Percentiles rank a stretch among this genome's conserved stretches.
Evolutionary conservation across 2,329 filamentous ascomycete genomes (phyloP).

Genomic region (Cercospora sesami): DNA sequence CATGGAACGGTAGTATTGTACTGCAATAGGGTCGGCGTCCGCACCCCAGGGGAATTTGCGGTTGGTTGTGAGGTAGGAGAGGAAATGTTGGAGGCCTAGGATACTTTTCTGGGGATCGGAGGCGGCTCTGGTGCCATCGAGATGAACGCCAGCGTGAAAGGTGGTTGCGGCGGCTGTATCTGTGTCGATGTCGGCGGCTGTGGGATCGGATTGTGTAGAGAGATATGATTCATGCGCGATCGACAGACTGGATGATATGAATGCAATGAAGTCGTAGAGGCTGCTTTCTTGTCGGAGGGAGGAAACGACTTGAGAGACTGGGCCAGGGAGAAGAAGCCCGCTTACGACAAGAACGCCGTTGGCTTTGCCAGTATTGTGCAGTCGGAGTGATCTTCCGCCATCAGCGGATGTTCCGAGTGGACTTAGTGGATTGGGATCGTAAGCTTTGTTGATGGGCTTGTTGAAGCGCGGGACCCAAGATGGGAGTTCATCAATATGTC

Average conservation of each 20-base stretch:
- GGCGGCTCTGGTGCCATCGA: not conserved
- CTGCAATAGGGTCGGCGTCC: not conserved
- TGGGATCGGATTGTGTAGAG: not conserved
- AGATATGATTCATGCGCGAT: not conserved
- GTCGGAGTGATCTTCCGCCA: not conserved
- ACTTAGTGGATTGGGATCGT: not conserved
- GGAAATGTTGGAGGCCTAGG: not conserved
- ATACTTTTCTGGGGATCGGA: not conserved
- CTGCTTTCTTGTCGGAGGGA: not conserved
- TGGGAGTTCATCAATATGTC: not conserved
- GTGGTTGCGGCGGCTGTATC: not conserved
- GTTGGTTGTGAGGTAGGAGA: not conserved
- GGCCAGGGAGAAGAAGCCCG: not conserved
- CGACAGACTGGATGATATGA: not conserved
- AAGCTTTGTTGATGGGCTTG: not conserved
- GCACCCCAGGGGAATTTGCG: not conserved
- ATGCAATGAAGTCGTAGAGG: not conserved
- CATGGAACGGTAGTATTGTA: not conserved
- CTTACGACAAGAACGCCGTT: not conserved
- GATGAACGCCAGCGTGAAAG: not conserved
- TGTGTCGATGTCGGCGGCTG: not conserved
- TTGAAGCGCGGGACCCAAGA: constrained; percentile 1
- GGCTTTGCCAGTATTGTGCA: not conserved
- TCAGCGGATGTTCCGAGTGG: not conserved
- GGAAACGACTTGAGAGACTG: not conserved